phyloP scores from a whole-genome alignment of 2,329 filamentous ascomycete species.

The Penicillium sp. region DNA sequence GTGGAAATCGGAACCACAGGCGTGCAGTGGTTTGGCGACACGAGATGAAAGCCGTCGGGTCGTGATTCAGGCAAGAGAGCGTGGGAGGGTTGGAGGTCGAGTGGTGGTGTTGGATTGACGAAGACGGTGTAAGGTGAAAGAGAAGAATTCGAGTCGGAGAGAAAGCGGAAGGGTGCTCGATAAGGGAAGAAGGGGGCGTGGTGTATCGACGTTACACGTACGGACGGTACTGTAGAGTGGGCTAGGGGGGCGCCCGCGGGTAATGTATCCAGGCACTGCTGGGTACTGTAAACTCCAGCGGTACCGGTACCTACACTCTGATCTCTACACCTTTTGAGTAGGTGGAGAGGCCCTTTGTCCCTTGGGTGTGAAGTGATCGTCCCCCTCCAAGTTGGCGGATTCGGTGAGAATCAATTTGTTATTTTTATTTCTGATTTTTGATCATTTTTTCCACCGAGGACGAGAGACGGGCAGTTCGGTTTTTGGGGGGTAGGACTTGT shows the following conservation, averaged over 20 bases:
- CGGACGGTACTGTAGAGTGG: background rate
- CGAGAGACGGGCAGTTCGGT: too few species aligned
- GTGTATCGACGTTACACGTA: background rate
- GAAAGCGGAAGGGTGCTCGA: background rate
- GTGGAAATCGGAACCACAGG: constrained; percentile 15
- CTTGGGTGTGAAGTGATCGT: constrained; percentile 5
- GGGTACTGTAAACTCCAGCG: background rate
- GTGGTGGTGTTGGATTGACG: background rate
- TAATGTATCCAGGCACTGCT: background rate
- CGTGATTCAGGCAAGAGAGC: background rate
- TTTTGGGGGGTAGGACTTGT: too few species aligned
- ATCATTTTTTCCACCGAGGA: too few species aligned
- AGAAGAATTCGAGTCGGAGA: background rate
- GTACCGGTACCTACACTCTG: background rate
- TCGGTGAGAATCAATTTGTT: background rate
- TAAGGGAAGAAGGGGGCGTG: background rate
- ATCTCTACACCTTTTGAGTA: background rate
- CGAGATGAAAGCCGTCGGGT: constrained; percentile 1
- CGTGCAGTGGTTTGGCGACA: constrained; percentile 10
- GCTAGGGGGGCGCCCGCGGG: background rate
- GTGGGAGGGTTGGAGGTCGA: background rate
- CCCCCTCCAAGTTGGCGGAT: background rate
- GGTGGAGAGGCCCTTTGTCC: constrained; percentile 4
- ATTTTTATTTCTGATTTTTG: too few species aligned
- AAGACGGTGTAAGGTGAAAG: background rate